Conservation (phyloP, 306 rosid genomes). For the Gynostemma pentaphyllum region DNA sequence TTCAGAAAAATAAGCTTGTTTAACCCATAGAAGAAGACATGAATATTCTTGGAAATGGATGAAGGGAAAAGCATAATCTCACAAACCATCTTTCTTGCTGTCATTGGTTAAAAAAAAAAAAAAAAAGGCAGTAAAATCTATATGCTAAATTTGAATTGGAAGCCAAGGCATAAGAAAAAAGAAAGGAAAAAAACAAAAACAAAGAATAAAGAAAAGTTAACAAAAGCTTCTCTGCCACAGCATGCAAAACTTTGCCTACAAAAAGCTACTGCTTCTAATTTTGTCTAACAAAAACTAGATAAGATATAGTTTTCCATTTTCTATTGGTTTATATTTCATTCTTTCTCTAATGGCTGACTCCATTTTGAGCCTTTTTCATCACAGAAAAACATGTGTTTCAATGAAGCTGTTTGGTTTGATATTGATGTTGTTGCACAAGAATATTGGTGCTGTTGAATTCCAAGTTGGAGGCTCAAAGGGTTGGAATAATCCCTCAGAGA, state of each 20-base stretch:
- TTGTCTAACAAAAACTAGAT: too few relatives aligned
- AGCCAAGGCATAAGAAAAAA: constrained; percentile 23
- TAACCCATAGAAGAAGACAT: constrained; percentile 59
- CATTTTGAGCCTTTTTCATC: constrained; percentile 1
- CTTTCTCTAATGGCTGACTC: constrained; percentile 34
- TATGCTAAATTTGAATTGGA: constrained; percentile 62
- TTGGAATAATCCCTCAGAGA: constrained; percentile 52
- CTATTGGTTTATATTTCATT: not conserved
- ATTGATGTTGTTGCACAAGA: constrained; percentile 31
- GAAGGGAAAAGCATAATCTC: constrained; percentile 61
- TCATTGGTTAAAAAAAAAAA: not conserved
- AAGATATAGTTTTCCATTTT: too few relatives aligned
- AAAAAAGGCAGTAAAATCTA: constrained; percentile 5
- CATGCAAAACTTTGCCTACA: constrained; percentile 51
- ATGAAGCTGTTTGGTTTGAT: constrained; percentile 31
- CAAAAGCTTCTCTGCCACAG: constrained; percentile 56
- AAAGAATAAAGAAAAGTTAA: constrained; percentile 28
- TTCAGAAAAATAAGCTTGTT: too few relatives aligned
- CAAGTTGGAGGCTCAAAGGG: constrained; percentile 29
- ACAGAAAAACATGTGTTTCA: constrained; percentile 16
- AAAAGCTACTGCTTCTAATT: constrained; percentile 28
- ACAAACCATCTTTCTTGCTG: not conserved
- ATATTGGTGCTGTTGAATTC: constrained; percentile 43
- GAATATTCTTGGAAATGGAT: constrained; percentile 38
- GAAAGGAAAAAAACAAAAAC: constrained; percentile 18